A percentile compares a stretch with the other conserved stretches of the same genome.
phyloP scores from a whole-genome alignment of 306 rosid species.

The Casuarina glauca region DNA sequence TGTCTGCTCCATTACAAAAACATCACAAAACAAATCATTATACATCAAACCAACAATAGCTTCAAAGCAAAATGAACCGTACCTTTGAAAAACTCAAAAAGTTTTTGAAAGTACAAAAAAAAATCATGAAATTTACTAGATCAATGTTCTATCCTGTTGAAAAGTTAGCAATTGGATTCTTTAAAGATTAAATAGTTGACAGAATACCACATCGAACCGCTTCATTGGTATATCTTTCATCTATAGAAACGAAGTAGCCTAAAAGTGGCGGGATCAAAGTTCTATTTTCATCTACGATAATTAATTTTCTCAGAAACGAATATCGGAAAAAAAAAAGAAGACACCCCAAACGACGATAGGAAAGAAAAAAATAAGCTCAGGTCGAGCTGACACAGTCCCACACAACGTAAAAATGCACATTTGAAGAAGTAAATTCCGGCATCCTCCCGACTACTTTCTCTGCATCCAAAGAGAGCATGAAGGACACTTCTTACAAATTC shows the following conservation, averaged over 20 bases:
- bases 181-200: background rate
- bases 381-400: background rate
- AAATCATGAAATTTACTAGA: slow-evolving; percentile 1
- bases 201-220: background rate
- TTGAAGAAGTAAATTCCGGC: background rate
- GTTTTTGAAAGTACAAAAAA: background rate
- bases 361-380: background rate
- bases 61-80: slow-evolving; percentile 19
- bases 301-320: background rate
- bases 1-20: slow-evolving; percentile 67
- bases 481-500: background rate
- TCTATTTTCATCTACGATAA: background rate
- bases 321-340: background rate
- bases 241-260: background rate
- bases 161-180: background rate
- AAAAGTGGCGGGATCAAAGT: background rate
- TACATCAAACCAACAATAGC: slow-evolving; percentile 15
- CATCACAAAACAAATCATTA: slow-evolving; percentile 22
- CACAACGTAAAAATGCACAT: no score
- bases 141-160: background rate
- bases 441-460: background rate
- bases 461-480: slow-evolving; percentile 16
- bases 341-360: background rate
- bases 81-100: background rate
- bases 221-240: background rate